These are phyloP conservation scores for Nephelium lappaceum DNA, from an alignment of 345 rosid species.

Conservation along the genomic window DNA sequence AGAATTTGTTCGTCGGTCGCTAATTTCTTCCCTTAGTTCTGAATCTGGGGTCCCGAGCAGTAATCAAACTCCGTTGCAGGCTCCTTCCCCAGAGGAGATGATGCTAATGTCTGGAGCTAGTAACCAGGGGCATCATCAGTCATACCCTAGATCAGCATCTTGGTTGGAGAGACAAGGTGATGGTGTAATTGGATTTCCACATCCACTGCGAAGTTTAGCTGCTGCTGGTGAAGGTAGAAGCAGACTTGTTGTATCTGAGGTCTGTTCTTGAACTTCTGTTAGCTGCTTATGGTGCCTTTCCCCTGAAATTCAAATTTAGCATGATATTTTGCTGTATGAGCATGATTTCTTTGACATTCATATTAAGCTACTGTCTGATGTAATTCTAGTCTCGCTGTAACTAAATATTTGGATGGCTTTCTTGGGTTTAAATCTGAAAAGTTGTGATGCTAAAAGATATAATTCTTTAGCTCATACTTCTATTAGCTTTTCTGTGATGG, in stretches of 20 bases:
- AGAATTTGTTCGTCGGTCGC: conserved; percentile 71
- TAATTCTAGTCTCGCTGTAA: not conserved
- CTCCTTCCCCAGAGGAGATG: conserved; percentile 47
- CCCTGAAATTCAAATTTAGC: conserved; percentile 1
- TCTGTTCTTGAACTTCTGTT: conserved; percentile 36
- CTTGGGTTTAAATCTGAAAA: not conserved
- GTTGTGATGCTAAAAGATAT: not conserved
- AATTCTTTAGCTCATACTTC: not conserved
- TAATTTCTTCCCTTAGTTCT: conserved; percentile 51
- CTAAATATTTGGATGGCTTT: not conserved
- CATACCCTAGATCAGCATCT: conserved; percentile 57
- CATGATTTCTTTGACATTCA: not conserved
- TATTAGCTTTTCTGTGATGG: not conserved
- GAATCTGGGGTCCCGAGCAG: conserved; percentile 56
- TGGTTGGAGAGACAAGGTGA: conserved; percentile 69
- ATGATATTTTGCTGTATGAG: not conserved
- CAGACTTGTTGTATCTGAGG: conserved; percentile 76
- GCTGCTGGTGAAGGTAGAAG: conserved; percentile 72
- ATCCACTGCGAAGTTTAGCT: conserved; percentile 57
- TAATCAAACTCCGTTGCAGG: conserved; percentile 35
- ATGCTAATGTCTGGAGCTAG: conserved; percentile 51
- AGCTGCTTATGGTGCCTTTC: conserved; percentile 3
- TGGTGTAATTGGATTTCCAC: conserved; percentile 50
- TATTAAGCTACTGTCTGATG: not conserved
- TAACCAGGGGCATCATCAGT: conserved; percentile 46